Evolutionary conservation across 805 yeast species (phyloP), one percentile per base, ranked within the genome.

Genomic region (Starmerella apicola): DNA sequence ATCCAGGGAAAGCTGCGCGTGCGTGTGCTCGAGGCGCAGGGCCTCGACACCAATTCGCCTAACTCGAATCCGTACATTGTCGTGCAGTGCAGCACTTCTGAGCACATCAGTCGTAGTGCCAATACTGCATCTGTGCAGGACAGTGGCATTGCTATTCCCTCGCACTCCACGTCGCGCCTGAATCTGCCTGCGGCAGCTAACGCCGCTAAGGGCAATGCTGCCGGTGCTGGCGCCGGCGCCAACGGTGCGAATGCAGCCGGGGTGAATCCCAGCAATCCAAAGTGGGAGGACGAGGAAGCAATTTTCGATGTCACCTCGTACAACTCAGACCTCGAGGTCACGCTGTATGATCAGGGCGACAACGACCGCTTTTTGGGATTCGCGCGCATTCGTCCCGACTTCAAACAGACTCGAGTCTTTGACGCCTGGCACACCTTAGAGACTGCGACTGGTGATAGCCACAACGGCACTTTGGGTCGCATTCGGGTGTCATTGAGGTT

Each of bases 231-330:
- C 39, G 24, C 8, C 21, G 18, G 33, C 10, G 10, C 18, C 29
- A 32, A 6, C 26, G 16, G 26, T 26, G n/a, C 12, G 17, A 5
- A n/a, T 6, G 17, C 24, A 15, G 26, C 30, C 15, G 7, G 7
- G 7, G 7, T 12, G 17, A 49, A 46, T 22, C 42, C 58, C 13
- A 47, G 76, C 13, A 79, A 79, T 56, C 95, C 95, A 13, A 65
- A 71, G 24, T 88, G 96, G 95, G 81, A 82, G 55, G 95, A 86
- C 59, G 84, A 84, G 57, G 84, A 84, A 57, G 88, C 96, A 12
- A 74, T 76, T 10, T 88, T 91, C 56, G 98, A 88, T 59, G 95
- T 91, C 33, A 74, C 84, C 30, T 41, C 53, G 32, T 93, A 88
- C 15, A 76, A 79, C 31, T 78, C 94, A 2, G 93, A 81, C 56